These are phyloP conservation scores for Kwoniella sp. DNA, from an alignment of 768 basidiomycete genomes.

Conservation along the genomic window DNA sequence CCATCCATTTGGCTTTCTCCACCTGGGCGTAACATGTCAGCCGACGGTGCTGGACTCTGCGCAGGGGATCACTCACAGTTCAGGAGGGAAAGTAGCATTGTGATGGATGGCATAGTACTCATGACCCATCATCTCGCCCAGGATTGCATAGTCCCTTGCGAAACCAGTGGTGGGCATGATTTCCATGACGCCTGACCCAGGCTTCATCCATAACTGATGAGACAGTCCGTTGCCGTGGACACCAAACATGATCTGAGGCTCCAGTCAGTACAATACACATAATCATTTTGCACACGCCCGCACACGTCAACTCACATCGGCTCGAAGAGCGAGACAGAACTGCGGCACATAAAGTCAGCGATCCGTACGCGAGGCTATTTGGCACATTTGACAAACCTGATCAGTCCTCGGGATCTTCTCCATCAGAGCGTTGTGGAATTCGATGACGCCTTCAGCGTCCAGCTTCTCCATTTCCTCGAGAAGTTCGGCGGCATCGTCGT, in stretches of 20 bases:
- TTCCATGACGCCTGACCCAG: conserved; percentile 32
- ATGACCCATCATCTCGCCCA: conserved; percentile 29
- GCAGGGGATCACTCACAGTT: conserved; percentile 13
- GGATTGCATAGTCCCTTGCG: conserved; percentile 28
- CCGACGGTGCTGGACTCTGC: neutral
- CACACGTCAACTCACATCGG: conserved; percentile 25
- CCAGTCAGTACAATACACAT: too few relatives aligned
- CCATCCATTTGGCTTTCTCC: conserved; percentile 18
- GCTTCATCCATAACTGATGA: conserved; percentile 35
- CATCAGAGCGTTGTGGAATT: conserved; percentile 27
- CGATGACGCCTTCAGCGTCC: conserved; percentile 24
- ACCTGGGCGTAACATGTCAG: neutral
- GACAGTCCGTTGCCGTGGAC: conserved; percentile 40
- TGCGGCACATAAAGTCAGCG: conserved; percentile 1
- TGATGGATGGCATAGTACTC: conserved; percentile 32
- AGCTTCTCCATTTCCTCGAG: conserved; percentile 23
- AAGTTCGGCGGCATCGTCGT: conserved; percentile 19
- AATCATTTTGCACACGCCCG: too few relatives aligned
- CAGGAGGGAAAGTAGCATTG: conserved; percentile 23
- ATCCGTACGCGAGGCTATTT: too few relatives aligned
- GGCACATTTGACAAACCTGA: neutral
- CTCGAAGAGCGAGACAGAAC: conserved; percentile 25
- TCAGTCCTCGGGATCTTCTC: conserved; percentile 22
- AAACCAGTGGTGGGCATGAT: conserved; percentile 30
- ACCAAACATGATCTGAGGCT: conserved; percentile 34